Conservation (phyloP, 2,329 filamentous ascomycete genomes). For the Pseudogymnoascus sp. region DNA sequence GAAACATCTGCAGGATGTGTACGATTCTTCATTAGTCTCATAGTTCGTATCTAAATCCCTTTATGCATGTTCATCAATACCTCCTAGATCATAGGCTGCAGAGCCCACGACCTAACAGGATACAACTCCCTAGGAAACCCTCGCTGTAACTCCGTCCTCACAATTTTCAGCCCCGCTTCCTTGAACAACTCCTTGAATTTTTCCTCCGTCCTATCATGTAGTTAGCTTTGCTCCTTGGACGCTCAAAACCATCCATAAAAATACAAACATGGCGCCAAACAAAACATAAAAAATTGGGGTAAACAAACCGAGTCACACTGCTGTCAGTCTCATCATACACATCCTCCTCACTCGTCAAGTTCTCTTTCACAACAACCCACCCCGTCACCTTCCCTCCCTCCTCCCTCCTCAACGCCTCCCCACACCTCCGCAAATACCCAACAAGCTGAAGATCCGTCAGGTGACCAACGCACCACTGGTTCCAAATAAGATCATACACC, state of each 20-base stretch:
- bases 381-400: constrained; percentile 33
- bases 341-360: constrained; percentile 55
- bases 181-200: constrained; percentile 66
- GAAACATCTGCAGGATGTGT: too few relatives aligned
- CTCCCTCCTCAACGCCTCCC: constrained; percentile 40
- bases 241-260: constrained; percentile 5
- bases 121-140: constrained; percentile 57
- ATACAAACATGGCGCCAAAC: not conserved
- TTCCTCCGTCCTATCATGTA: constrained; percentile 50
- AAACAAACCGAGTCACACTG: constrained; percentile 51
- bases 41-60: too few relatives aligned
- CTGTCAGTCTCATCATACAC: constrained; percentile 69
- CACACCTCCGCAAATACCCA: constrained; percentile 57
- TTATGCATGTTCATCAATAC: not conserved
- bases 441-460: constrained; percentile 67
- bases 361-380: constrained; percentile 73
- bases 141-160: constrained; percentile 63
- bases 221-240: constrained; percentile 8
- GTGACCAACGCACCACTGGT: constrained; percentile 84
- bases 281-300: not conserved
- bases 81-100: constrained; percentile 32
- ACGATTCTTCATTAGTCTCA: too few relatives aligned
- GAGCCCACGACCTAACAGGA: constrained; percentile 70
- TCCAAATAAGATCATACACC: constrained; percentile 76
- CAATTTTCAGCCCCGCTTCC: constrained; percentile 58